Conservation (phyloP, 805 yeast genomes). For the Pichia rugopelliculosa region DNA sequence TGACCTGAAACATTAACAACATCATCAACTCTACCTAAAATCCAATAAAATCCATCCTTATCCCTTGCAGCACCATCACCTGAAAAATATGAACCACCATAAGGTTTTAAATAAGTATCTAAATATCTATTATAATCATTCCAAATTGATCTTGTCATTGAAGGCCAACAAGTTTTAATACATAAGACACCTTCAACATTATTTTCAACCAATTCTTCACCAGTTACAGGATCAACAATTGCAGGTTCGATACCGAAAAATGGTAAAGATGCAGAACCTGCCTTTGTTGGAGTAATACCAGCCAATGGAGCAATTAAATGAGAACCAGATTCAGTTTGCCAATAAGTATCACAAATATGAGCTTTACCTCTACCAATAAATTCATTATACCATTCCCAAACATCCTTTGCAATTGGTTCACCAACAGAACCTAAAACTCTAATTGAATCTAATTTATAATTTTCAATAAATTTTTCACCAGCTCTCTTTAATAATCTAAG, state of each 20-base stretch:
- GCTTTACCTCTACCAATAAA: slow-evolving; percentile 62
- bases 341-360: slow-evolving; percentile 75
- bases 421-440: slow-evolving; percentile 78
- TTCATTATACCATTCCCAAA: slow-evolving; percentile 82
- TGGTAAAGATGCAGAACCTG: slow-evolving; percentile 81
- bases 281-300: slow-evolving; percentile 71
- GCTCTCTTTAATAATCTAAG: slow-evolving; percentile 68
- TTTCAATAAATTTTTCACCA: slow-evolving; percentile 55
- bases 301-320: slow-evolving; percentile 75
- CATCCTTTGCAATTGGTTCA: slow-evolving; percentile 80
- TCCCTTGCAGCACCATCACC: slow-evolving; percentile 91
- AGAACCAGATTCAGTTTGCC: slow-evolving; percentile 87
- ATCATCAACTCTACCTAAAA: slow-evolving; percentile 80
- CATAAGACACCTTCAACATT: slow-evolving; percentile 80
- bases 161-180: slow-evolving; percentile 71
- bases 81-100: slow-evolving; percentile 75
- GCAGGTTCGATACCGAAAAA: slow-evolving; percentile 74
- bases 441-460: slow-evolving; percentile 54
- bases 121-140: slow-evolving; percentile 63
- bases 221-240: slow-evolving; percentile 67
- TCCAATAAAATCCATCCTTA: slow-evolving; percentile 79
- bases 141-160: slow-evolving; percentile 79
- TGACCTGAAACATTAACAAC: slow-evolving; percentile 86
- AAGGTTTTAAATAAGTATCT: slow-evolving; percentile 79
- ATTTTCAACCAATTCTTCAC: slow-evolving; percentile 58